Evolutionary conservation across 2,329 filamentous ascomycete genomes (phyloP).

Genomic region (Emergomyces orientalis): DNA sequence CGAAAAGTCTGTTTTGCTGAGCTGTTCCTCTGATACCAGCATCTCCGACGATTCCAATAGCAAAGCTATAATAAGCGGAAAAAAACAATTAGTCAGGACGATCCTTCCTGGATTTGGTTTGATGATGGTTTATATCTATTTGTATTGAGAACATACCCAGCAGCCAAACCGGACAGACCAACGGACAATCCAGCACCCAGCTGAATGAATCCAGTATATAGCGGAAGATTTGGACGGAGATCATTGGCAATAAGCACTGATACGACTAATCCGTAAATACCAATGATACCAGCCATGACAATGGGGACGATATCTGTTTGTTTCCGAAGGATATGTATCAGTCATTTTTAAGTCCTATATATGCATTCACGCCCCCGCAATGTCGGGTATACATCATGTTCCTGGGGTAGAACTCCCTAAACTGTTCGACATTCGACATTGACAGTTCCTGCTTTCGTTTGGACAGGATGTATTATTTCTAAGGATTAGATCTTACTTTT

Average conservation of each 20-base stretch:
- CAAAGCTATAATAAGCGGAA: constrained; percentile 48
- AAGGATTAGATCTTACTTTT: constrained; percentile 67
- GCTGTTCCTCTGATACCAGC: constrained; percentile 45
- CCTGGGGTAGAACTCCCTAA: not conserved
- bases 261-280: constrained; percentile 91
- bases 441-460: not conserved
- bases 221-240: constrained; percentile 59
- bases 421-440: not conserved
- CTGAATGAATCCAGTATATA: constrained; percentile 78
- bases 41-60: constrained; percentile 70
- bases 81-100: not conserved
- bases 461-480: not conserved
- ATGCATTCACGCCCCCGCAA: not conserved
- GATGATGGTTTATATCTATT: not conserved
- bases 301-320: constrained; percentile 88
- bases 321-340: not conserved
- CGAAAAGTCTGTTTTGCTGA: constrained; percentile 59
- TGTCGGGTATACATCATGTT: not conserved
- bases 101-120: not conserved
- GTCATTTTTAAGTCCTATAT: not conserved
- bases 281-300: constrained; percentile 99
- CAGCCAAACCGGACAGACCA: constrained; percentile 72
- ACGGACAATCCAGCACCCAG: constrained; percentile 74
- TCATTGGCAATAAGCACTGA: constrained; percentile 79
- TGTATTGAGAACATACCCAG: constrained; percentile 41